Conservation (phyloP, 345 rosid genomes). For the Combretum micranthum region DNA sequence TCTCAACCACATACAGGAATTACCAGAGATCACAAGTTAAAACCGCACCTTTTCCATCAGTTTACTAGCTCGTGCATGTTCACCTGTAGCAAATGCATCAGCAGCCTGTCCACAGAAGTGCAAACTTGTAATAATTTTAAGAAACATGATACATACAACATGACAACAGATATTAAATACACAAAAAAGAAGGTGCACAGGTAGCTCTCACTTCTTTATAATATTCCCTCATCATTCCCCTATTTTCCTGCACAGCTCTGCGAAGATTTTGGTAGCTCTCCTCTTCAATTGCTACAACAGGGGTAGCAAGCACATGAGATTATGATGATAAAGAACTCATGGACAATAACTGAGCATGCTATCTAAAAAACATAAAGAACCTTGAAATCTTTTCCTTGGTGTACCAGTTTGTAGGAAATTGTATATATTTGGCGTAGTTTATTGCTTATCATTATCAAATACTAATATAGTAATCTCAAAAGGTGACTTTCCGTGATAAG, state of each 20-base stretch:
- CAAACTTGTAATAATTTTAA: constrained; percentile 5
- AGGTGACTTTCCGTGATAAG: too few species aligned
- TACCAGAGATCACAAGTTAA: not conserved
- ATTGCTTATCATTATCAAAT: too few species aligned
- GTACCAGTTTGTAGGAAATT: too few species aligned
- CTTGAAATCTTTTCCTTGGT: too few species aligned
- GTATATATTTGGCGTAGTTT: too few species aligned
- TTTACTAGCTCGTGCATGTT: constrained; percentile 31
- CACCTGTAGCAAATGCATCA: constrained; percentile 35
- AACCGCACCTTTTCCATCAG: constrained; percentile 35
- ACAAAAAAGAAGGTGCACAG: not conserved
- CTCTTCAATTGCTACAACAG: constrained; percentile 25
- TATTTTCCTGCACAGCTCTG: constrained; percentile 44
- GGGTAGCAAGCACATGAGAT: too few species aligned
- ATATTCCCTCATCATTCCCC: constrained; percentile 48
- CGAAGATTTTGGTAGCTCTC: constrained; percentile 44
- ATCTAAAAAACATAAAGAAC: too few species aligned
- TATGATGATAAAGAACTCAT: too few species aligned
- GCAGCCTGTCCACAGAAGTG: constrained; percentile 34
- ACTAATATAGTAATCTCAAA: too few species aligned
- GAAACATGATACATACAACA: not conserved
- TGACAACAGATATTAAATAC: not conserved
- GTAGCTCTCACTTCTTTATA: constrained; percentile 37
- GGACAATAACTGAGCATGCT: too few species aligned
- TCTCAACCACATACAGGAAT: not conserved